phyloP scores from a whole-genome alignment of 2,329 filamentous ascomycete genomes.

The Hymenoscyphus scutula region DNA sequence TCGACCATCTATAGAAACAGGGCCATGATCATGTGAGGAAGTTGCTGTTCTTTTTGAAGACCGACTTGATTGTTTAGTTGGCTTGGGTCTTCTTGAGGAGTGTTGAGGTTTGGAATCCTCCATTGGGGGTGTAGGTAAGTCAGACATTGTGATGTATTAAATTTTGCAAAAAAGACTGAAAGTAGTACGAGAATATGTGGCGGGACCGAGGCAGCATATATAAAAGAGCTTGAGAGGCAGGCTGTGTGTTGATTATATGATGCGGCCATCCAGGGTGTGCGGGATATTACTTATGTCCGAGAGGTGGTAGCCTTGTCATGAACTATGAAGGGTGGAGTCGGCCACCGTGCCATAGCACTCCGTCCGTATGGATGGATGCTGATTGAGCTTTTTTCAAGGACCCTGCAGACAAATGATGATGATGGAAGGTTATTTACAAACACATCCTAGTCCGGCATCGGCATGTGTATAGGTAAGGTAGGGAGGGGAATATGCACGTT shows the following conservation, averaged over 20 bases:
- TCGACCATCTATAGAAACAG: constrained; percentile 49
- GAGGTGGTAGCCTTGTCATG: constrained; percentile 13
- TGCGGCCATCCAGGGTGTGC: constrained; percentile 21
- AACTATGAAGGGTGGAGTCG: constrained; percentile 13
- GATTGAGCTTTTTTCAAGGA: neutral
- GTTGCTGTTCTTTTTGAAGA: constrained; percentile 22
- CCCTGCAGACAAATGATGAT: constrained; percentile 1
- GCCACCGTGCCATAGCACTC: constrained; percentile 7
- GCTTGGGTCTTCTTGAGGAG: constrained; percentile 22
- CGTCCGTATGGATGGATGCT: constrained; percentile 1
- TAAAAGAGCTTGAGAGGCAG: constrained; percentile 14
- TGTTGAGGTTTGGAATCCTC: constrained; percentile 23
- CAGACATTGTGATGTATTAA: constrained; percentile 15
- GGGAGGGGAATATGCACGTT: neutral
- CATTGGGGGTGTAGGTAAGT: constrained; percentile 25
- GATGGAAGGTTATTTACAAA: constrained; percentile 1
- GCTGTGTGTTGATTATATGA: constrained; percentile 25
- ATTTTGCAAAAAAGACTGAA: neutral
- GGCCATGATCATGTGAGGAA: constrained; percentile 35
- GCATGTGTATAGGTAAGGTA: neutral
- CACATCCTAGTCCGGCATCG: constrained; percentile 2
- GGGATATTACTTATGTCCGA: constrained; percentile 27
- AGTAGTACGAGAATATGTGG: neutral
- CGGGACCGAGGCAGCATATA: constrained; percentile 14
- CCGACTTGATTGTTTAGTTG: constrained; percentile 25